These are phyloP conservation scores for Aspergillus avenaceus DNA, from an alignment of 495 filamentous ascomycete species.

Conservation along the genomic window DNA sequence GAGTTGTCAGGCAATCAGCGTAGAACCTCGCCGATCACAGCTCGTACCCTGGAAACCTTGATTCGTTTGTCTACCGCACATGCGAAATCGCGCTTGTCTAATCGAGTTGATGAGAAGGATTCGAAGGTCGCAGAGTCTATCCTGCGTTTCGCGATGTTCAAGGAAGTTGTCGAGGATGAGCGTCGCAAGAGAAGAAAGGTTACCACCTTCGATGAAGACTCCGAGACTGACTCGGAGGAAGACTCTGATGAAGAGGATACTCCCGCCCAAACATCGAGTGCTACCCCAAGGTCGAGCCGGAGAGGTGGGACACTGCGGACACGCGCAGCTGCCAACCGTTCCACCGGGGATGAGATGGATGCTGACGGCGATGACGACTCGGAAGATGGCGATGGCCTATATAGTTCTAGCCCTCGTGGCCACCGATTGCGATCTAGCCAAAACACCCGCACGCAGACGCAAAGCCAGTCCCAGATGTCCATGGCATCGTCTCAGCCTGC, in stretches of 20 bases:
- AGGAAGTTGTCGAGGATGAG: conserved; percentile 89
- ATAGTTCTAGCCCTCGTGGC: conserved; percentile 52
- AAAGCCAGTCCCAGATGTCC: conserved; percentile 57
- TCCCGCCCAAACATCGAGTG: conserved; percentile 29
- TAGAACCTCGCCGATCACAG: conserved; percentile 90
- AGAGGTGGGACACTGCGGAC: conserved; percentile 50
- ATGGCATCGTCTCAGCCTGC: conserved; percentile 65
- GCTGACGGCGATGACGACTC: conserved; percentile 29
- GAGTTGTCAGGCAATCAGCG: conserved; percentile 92
- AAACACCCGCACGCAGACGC: conserved; percentile 28
- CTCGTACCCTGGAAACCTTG: conserved; percentile 93
- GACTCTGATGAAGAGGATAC: conserved; percentile 29
- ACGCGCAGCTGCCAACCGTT: conserved; percentile 39
- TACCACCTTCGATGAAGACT: conserved; percentile 44
- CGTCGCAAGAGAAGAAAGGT: conserved; percentile 67
- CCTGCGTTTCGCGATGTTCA: conserved; percentile 93
- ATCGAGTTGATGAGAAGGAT: conserved; percentile 88
- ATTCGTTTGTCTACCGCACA: conserved; percentile 97
- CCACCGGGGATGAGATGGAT: conserved; percentile 37
- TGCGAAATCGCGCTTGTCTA: conserved; percentile 88
- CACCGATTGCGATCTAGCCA: conserved; percentile 42
- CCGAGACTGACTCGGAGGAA: conserved; percentile 39
- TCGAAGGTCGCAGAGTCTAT: conserved; percentile 85
- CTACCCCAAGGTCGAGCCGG: conserved; percentile 28
- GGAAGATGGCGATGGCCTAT: conserved; percentile 53